phyloP scores from a whole-genome alignment of 306 rosid species.

The Cicer yamashitae region DNA sequence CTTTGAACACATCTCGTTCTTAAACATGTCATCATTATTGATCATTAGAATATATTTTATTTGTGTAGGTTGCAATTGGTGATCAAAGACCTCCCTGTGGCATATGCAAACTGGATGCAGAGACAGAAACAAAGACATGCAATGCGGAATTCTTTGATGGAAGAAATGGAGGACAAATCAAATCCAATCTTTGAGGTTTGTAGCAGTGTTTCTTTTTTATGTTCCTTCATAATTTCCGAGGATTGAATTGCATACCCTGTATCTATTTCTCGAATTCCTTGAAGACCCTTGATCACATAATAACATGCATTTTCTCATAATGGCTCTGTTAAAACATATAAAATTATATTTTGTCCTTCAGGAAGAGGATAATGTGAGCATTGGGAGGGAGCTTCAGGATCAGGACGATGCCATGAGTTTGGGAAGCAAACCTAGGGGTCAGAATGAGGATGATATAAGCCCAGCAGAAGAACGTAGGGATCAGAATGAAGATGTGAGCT shows the following conservation, averaged over 20 bases:
- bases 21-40: constrained; percentile 26
- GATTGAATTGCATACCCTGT: constrained; percentile 30
- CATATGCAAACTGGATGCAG: constrained; percentile 67
- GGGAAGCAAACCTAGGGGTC: constrained; percentile 50
- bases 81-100: constrained; percentile 73
- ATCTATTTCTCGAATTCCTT: constrained; percentile 34
- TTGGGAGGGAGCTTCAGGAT: constrained; percentile 51
- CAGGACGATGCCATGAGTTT: constrained; percentile 52
- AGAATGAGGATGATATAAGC: constrained; percentile 51
- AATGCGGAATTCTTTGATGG: constrained; percentile 58
- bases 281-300: constrained; percentile 30
- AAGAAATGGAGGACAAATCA: constrained; percentile 62
- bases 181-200: constrained; percentile 60
- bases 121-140: constrained; percentile 55
- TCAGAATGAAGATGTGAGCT: constrained; percentile 48
- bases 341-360: constrained; percentile 51
- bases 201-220: constrained; percentile 42
- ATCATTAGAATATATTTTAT: constrained; percentile 41
- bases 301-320: constrained; percentile 12
- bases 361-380: constrained; percentile 59
- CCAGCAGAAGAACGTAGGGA: constrained; percentile 42
- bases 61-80: constrained; percentile 76
- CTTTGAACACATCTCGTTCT: constrained; percentile 9
- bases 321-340: constrained; percentile 40
- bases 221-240: constrained; percentile 29